A percentile compares a stretch with the other conserved stretches of the same genome.
Conservation (phyloP, 495 filamentous ascomycete genomes). For the Antarctomyces pellizariae region DNA sequence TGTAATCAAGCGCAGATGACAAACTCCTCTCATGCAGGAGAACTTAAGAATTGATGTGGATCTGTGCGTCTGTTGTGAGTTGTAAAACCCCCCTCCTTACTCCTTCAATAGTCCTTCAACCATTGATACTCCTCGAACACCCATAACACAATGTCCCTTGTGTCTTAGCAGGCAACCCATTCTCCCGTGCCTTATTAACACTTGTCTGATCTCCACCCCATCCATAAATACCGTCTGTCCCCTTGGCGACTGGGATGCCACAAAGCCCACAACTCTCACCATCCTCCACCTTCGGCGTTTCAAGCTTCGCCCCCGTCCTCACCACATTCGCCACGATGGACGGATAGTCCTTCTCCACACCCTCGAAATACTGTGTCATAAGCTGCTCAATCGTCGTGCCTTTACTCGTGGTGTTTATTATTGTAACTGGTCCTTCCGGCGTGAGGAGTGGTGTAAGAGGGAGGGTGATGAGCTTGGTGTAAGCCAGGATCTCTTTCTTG, state of each 20-base stretch:
- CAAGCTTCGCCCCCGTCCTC: slow-evolving; percentile 58
- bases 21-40: too few relatives aligned
- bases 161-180: slow-evolving; percentile 10
- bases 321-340: slow-evolving; percentile 89
- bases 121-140: slow-evolving; percentile 25
- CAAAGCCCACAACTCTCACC: slow-evolving; percentile 21
- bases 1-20: too few relatives aligned
- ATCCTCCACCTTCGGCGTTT: slow-evolving; percentile 12
- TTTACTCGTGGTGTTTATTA: slow-evolving; percentile 33
- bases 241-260: slow-evolving; percentile 22
- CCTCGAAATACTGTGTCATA: slow-evolving; percentile 69
- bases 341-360: slow-evolving; percentile 71
- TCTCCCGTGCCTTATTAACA: slow-evolving; percentile 4
- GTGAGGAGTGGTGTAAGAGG: slow-evolving; percentile 28
- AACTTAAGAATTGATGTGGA: too few relatives aligned
- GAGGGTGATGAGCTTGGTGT: slow-evolving; percentile 25
- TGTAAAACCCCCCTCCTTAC: background rate
- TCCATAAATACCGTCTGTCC: slow-evolving; percentile 14
- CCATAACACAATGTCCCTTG: slow-evolving; percentile 28
- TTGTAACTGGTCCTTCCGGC: slow-evolving; percentile 15
- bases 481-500: slow-evolving; percentile 49
- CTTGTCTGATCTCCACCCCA: slow-evolving; percentile 17
- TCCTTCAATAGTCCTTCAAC: slow-evolving; percentile 4
- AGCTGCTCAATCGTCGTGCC: slow-evolving; percentile 76
- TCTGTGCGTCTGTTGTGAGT: too few relatives aligned